Evolutionary conservation across 352 stramenopile species (phyloP), one percentile per base, ranked within the genome.

Genomic region (Peronosclerospora sorghi): DNA sequence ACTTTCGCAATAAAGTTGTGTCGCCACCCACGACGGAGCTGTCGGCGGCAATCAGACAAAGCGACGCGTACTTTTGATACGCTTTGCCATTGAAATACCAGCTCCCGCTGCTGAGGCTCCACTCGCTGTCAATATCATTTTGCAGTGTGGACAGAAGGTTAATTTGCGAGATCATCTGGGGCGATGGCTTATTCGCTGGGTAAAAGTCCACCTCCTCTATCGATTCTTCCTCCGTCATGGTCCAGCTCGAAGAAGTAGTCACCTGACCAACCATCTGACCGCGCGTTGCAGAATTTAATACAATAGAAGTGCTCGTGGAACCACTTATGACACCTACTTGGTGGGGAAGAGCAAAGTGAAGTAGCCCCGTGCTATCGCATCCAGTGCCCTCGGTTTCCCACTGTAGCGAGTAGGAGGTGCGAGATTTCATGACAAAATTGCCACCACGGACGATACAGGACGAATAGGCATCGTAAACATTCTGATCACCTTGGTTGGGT

Each of bases 341-440:
- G 37, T 89, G 77, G 34, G 56, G 67, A 21, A 86, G 53, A 4
- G 71, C 73, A 54, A 89, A 85, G 45, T 89, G 73, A 29, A 85
- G 48, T 14, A 89, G 52, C 0, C 77, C 77, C 5, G 38, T 45
- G 6, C 44, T 64, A 1, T 58, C 49, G 41, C 76, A 88, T 13
- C 48, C 59, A 7, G 48, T 54, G 39, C 77, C 77, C 5, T 79
- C 57, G 3, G 59, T 69, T 35, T 68, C 44, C 77, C 73, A 89
- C 44, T 80, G 66, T 34, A 89, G 50, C 29, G 69, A 68, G 56
- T 87, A 83, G 38, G 54, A 57, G 2, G 68, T 86, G 18, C 71
- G 68, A 18, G 68, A 78, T 27, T 71, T 46, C 19, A 83, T 32
- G 4, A 56, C 61, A 20, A 83, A 51, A 8, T 54, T 51, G 6